These are phyloP conservation scores for Logfia minima DNA, from an alignment of 129 eudicot genomes.

Conservation along the genomic window DNA sequence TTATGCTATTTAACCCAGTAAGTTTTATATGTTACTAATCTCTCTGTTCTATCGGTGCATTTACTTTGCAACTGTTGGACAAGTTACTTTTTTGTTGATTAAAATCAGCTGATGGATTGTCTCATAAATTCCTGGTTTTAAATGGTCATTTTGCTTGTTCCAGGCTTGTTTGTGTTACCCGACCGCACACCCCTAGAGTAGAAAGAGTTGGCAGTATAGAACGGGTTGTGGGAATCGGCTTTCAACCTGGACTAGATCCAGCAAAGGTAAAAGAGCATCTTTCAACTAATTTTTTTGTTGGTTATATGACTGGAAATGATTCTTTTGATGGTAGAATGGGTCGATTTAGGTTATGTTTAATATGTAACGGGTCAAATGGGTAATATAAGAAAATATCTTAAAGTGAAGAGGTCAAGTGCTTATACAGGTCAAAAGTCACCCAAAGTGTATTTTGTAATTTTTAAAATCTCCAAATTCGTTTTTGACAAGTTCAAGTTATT, in stretches of 20 bases:
- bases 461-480: neutral
- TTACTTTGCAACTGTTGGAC: neutral
- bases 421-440: neutral
- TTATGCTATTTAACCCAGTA: neutral
- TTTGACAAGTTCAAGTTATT: neutral
- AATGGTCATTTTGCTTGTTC: slow-evolving; percentile 15
- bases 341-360: neutral
- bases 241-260: slow-evolving; percentile 96
- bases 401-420: neutral
- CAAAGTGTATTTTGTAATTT: neutral
- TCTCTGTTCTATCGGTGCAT: neutral
- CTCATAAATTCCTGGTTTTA: neutral
- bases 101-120: neutral
- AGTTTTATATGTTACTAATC: neutral
- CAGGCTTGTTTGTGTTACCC: slow-evolving; percentile 77
- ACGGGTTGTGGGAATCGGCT: slow-evolving; percentile 86
- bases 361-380: neutral
- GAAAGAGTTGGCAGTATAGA: slow-evolving; percentile 68
- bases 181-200: slow-evolving; percentile 61
- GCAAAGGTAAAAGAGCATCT: slow-evolving; percentile 55
- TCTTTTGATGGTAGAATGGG: neutral
- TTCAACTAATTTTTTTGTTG: neutral
- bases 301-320: neutral
- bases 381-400: neutral
- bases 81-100: neutral